Percentiles rank a stretch among this genome's conserved stretches.
Conservation (phyloP, 306 rosid genomes). For the Trifolium repens region DNA sequence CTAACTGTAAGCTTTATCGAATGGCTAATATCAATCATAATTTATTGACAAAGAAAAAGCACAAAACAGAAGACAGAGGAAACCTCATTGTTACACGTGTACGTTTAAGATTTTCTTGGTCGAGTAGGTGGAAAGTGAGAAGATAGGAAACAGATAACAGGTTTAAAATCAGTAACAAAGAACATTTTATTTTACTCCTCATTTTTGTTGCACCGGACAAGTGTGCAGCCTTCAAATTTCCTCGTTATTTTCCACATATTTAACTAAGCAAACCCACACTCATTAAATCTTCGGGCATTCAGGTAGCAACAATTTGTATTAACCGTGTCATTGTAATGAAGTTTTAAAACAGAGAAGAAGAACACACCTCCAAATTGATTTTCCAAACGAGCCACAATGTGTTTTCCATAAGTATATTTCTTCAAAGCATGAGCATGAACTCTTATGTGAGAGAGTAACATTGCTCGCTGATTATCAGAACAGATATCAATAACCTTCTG, state of each 20-base stretch:
- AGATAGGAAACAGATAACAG: neutral
- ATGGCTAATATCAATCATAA: neutral
- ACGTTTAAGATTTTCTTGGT: neutral
- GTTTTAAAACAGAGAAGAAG: constrained; percentile 21
- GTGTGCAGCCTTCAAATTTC: neutral
- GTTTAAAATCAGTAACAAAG: neutral
- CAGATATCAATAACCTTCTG: constrained; percentile 74
- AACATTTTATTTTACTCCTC: neutral
- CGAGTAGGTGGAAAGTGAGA: neutral
- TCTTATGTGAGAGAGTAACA: constrained; percentile 56
- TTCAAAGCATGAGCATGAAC: constrained; percentile 68
- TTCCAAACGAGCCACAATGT: constrained; percentile 73
- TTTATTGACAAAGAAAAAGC: neutral
- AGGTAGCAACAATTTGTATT: neutral
- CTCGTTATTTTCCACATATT: neutral
- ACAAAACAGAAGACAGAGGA: neutral
- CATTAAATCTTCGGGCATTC: neutral
- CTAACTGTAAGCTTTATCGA: neutral
- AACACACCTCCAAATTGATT: constrained; percentile 48
- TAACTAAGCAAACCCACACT: neutral
- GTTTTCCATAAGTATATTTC: constrained; percentile 82
- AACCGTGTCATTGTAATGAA: neutral
- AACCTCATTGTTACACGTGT: neutral
- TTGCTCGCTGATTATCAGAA: constrained; percentile 56
- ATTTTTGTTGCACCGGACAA: constrained; percentile 4